Percentiles rank a stretch among this genome's conserved stretches.
phyloP scores from a whole-genome alignment of 352 stramenopile species.

The Aphanomyces invadans region DNA sequence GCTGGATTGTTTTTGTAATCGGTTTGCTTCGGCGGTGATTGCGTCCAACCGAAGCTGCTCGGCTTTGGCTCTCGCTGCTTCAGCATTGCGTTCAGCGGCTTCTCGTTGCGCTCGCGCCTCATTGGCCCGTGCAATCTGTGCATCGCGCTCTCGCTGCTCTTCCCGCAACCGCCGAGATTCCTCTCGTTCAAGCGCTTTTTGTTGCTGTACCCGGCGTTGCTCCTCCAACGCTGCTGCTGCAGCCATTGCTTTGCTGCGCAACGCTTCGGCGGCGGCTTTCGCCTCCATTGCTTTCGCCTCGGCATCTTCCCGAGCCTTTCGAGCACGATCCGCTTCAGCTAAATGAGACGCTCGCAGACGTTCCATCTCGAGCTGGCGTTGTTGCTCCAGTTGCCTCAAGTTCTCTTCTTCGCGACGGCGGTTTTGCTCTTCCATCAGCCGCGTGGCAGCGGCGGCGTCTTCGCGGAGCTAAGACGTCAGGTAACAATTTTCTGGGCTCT shows the following conservation, averaged over 20 bases:
- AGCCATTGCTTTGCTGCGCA: conserved; percentile 41
- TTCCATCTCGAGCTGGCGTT: conserved; percentile 20
- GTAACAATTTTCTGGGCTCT: neutral
- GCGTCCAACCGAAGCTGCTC: conserved; percentile 53
- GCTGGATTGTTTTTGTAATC: conserved; percentile 10
- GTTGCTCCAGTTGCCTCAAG: conserved; percentile 6
- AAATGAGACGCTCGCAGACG: conserved; percentile 15
- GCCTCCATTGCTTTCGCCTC: conserved; percentile 56
- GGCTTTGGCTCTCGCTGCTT: conserved; percentile 51
- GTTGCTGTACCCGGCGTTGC: conserved; percentile 10
- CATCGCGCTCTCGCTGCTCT: conserved; percentile 11
- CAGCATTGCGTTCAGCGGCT: conserved; percentile 40
- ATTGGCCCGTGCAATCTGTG: neutral
- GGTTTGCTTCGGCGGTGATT: conserved; percentile 16
- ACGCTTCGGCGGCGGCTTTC: conserved; percentile 41
- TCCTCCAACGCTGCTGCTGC: conserved; percentile 17
- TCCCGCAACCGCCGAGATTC: conserved; percentile 17
- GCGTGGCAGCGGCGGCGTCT: conserved; percentile 18
- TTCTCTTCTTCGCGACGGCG: conserved; percentile 23
- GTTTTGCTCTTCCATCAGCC: conserved; percentile 22
- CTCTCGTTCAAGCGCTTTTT: conserved; percentile 11
- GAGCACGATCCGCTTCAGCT: conserved; percentile 49
- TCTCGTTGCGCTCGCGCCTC: conserved; percentile 36
- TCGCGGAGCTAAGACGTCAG: conserved; percentile 8
- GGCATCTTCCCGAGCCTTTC: conserved; percentile 52